Percentiles rank a stretch among this genome's conserved stretches.
phyloP scores from a whole-genome alignment of 495 filamentous ascomycete genomes.

The Annulohypoxylon stygium region DNA sequence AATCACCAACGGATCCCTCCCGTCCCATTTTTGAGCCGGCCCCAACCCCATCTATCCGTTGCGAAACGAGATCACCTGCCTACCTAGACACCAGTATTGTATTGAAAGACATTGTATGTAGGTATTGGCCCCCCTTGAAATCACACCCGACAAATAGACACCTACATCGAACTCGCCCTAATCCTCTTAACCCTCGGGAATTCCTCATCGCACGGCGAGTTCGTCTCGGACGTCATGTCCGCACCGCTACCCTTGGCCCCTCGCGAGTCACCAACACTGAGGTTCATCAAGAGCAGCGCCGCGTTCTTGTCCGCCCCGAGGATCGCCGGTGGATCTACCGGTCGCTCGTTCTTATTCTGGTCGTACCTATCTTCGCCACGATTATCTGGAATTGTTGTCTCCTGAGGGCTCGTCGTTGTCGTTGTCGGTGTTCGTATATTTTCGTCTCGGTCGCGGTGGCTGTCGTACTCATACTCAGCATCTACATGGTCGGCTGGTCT shows the following conservation, averaged over 20 bases:
- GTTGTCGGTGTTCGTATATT: background rate
- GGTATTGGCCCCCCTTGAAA: background rate
- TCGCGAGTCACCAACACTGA: constrained; percentile 62
- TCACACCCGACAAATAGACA: background rate
- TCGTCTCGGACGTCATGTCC: constrained; percentile 25
- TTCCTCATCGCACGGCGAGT: constrained; percentile 17
- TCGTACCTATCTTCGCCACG: background rate
- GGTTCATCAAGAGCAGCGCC: constrained; percentile 67
- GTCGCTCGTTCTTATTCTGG: constrained; percentile 34
- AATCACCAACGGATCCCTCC: constrained; percentile 16
- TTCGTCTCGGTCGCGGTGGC: background rate
- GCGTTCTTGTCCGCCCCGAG: constrained; percentile 64
- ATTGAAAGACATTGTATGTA: background rate
- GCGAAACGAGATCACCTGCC: constrained; percentile 2
- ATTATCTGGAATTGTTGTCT: background rate
- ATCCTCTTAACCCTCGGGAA: constrained; percentile 53
- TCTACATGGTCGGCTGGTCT: constrained; percentile 39
- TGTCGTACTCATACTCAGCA: constrained; percentile 41
- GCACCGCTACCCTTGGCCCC: constrained; percentile 26
- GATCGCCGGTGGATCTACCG: background rate
- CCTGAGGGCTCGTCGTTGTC: background rate
- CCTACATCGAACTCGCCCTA: constrained; percentile 56
- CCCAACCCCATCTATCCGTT: constrained; percentile 21
- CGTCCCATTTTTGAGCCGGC: constrained; percentile 9
- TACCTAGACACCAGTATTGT: constrained; percentile 9